Evolutionary conservation across 495 filamentous ascomycete species (phyloP).

Genomic region (Aspergillus hancockii): DNA sequence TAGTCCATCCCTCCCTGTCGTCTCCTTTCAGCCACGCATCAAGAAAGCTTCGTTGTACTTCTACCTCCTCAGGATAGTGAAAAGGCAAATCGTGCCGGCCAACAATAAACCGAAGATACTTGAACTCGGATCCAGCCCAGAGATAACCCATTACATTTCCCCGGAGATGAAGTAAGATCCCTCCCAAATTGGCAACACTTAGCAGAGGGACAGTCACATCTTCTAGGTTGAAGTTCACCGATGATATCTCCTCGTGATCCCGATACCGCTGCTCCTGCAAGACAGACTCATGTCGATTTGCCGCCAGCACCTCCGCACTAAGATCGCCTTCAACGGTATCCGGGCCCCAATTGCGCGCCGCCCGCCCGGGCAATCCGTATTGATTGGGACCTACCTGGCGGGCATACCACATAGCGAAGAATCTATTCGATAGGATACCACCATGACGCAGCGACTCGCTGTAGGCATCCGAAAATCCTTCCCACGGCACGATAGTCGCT

Average conservation of each 20-base stretch:
- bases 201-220: constrained; percentile 63
- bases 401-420: constrained; percentile 60
- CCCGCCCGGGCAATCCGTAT: constrained; percentile 46
- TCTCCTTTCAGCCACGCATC: constrained; percentile 61
- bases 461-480: constrained; percentile 62
- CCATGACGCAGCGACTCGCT: constrained; percentile 58
- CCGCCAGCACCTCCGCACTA: constrained; percentile 39
- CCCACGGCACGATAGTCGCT: constrained; percentile 54
- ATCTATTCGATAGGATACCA: constrained; percentile 58
- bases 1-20: constrained; percentile 53
- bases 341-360: constrained; percentile 14
- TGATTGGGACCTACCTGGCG: constrained; percentile 56
- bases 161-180: constrained; percentile 59
- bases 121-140: constrained; percentile 55
- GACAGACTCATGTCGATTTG: constrained; percentile 32
- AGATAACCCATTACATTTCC: constrained; percentile 64
- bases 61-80: constrained; percentile 60
- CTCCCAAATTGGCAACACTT: constrained; percentile 63
- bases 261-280: constrained; percentile 38
- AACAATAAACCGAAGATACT: constrained; percentile 62
- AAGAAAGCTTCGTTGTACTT: constrained; percentile 59
- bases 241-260: constrained; percentile 52
- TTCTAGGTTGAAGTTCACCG: too few relatives aligned
- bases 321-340: constrained; percentile 62
- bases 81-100: constrained; percentile 67